Evolutionary conservation across 371 early-diverging fungal genomes (phyloP).

Genomic region (Apophysomyces elegans): DNA sequence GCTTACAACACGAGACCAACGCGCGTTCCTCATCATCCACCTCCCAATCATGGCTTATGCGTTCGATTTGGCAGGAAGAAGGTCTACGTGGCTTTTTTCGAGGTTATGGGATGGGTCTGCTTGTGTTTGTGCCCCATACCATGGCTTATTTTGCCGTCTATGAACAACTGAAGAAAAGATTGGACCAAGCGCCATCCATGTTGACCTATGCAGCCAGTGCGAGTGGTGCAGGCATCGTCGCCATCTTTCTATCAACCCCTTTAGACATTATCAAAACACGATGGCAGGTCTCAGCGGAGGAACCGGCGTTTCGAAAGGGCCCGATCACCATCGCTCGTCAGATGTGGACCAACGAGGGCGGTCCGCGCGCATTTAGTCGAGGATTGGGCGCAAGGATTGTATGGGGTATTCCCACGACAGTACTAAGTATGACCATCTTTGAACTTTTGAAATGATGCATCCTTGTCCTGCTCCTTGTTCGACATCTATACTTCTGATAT

Average conservation of each 20-base stretch:
- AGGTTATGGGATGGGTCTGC: conserved; percentile 70
- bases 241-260: conserved; percentile 92
- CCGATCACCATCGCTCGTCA: conserved; percentile 49
- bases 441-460: conserved; percentile 35
- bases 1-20: not conserved
- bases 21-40: not conserved
- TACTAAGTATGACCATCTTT: conserved; percentile 71
- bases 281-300: conserved; percentile 85
- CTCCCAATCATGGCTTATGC: not conserved
- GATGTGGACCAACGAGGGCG: conserved; percentile 63
- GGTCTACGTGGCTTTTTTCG: conserved; percentile 70
- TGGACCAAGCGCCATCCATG: conserved; percentile 13
- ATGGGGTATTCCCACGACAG: conserved; percentile 69
- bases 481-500: not conserved
- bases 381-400: conserved; percentile 65
- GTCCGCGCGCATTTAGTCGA: conserved; percentile 60
- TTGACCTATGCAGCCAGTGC: conserved; percentile 9
- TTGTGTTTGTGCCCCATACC: conserved; percentile 67
- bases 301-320: conserved; percentile 45
- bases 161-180: conserved; percentile 72
- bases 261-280: conserved; percentile 97
- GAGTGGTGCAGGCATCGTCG: conserved; percentile 62
- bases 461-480: not conserved
- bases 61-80: conserved; percentile 48
- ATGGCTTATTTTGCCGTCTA: conserved; percentile 75